Conservation (phyloP, 176 grass and related monocot genomes). For the Oryza australiensis region DNA sequence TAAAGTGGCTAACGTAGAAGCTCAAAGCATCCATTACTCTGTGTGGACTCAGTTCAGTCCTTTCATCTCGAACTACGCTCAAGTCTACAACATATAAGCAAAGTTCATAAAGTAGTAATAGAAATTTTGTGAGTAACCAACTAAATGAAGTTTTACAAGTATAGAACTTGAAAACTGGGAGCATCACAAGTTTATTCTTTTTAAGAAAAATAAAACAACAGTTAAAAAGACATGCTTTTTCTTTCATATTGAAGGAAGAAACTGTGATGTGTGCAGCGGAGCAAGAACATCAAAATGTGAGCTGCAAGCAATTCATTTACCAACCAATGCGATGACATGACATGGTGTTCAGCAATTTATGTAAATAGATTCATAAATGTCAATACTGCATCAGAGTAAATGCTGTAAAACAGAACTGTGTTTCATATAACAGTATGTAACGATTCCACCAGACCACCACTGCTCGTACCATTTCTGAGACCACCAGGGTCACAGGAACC, state of each 20-base stretch:
- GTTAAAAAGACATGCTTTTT: not conserved
- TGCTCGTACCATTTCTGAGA: not conserved
- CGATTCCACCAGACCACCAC: not conserved
- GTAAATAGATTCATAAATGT: constrained; percentile 1
- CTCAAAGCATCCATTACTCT: constrained; percentile 81
- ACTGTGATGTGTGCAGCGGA: not conserved
- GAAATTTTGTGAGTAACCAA: constrained; percentile 23
- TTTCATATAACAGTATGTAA: constrained; percentile 1
- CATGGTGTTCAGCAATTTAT: not conserved
- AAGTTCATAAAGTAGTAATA: constrained; percentile 28
- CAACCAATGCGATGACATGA: constrained; percentile 13
- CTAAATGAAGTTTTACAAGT: constrained; percentile 6
- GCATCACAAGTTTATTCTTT: not conserved
- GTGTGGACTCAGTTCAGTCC: constrained; percentile 63
- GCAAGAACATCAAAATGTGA: constrained; percentile 20
- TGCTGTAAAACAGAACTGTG: not conserved
- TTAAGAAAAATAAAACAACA: not conserved
- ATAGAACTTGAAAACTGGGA: not conserved
- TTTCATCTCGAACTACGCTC: constrained; percentile 59
- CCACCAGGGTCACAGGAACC: not conserved
- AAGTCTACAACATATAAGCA: constrained; percentile 59
- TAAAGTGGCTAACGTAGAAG: constrained; percentile 77
- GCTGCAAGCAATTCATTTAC: constrained; percentile 1
- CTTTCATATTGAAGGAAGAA: constrained; percentile 16
- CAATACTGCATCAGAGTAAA: not conserved